A percentile compares a stretch with the other conserved stretches of the same genome.
Conservation (phyloP, 2,329 filamentous ascomycete species). For the Pseudogymnoascus sp. region DNA sequence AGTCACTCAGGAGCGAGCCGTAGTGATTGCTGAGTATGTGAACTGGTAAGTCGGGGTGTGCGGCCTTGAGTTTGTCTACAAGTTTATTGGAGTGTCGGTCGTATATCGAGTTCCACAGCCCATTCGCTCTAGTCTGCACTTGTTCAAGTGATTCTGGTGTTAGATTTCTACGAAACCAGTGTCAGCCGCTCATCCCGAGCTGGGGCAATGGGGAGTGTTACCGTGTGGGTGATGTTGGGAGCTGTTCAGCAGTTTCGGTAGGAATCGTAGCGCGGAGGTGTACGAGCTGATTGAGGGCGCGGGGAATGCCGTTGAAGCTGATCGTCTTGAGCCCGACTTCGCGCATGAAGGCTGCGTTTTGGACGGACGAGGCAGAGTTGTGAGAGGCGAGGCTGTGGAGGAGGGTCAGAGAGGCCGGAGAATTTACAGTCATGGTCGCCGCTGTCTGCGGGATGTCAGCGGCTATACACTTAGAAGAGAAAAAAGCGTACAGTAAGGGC, state of each 20-base stretch:
- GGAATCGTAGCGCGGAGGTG: conserved; percentile 58
- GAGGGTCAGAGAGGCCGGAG: conserved; percentile 62
- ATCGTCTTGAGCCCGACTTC: conserved; percentile 72
- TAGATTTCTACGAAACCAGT: conserved; percentile 31
- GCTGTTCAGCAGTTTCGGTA: conserved; percentile 36
- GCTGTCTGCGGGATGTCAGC: conserved; percentile 49
- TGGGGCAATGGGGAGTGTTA: not conserved
- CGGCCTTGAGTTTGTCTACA: conserved; percentile 59
- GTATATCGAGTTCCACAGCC: conserved; percentile 72
- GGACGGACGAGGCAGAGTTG: conserved; percentile 30
- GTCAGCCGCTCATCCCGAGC: not conserved
- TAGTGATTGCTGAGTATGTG: conserved; percentile 73
- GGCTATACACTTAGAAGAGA: not conserved
- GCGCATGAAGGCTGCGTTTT: conserved; percentile 63
- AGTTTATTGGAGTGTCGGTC: conserved; percentile 66
- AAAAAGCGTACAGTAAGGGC: conserved; percentile 49
- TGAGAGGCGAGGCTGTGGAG: conserved; percentile 32
- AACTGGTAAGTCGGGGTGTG: conserved; percentile 74
- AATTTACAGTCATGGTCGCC: conserved; percentile 80
- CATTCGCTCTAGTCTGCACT: conserved; percentile 51
- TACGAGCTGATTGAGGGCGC: conserved; percentile 62
- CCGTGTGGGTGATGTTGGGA: conserved; percentile 50
- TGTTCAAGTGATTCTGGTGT: conserved; percentile 45
- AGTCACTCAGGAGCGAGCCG: conserved; percentile 61
- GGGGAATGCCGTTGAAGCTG: conserved; percentile 57